Percentiles rank a stretch among this genome's conserved stretches.
Conservation (phyloP, 1,139 yeast species). For the Candida pseudocylindracea region DNA sequence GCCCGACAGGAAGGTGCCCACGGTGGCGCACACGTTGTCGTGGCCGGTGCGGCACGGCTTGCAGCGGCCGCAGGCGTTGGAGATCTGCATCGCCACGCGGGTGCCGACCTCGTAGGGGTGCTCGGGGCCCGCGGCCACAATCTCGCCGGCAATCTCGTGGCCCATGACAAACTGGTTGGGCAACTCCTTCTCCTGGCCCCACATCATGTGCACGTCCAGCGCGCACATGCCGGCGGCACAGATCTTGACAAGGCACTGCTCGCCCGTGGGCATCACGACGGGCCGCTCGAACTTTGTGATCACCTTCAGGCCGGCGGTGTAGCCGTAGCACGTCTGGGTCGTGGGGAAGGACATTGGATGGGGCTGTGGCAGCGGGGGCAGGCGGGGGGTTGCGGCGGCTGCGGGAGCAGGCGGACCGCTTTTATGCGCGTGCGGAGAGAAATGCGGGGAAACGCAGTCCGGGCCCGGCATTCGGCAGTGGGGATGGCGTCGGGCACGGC, state of each 20-base stretch:
- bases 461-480: too few relatives aligned
- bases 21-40: conserved; percentile 14
- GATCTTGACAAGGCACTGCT: conserved; percentile 19
- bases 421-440: too few relatives aligned
- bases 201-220: conserved; percentile 23
- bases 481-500: too few relatives aligned
- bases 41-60: conserved; percentile 17
- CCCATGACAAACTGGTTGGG: conserved; percentile 24
- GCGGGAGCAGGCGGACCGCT: too few relatives aligned
- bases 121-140: conserved; percentile 16
- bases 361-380: too few relatives aligned
- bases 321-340: conserved; percentile 7
- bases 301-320: conserved; percentile 4
- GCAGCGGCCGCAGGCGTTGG: conserved; percentile 22
- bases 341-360: conserved; percentile 3
- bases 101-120: conserved; percentile 12
- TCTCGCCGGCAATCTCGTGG: conserved; percentile 31
- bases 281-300: conserved; percentile 4
- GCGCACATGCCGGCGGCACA: conserved; percentile 31
- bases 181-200: conserved; percentile 6
- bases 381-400: too few relatives aligned
- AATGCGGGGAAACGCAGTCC: too few relatives aligned
- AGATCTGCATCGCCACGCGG: conserved; percentile 15
- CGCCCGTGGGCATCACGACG: conserved; percentile 14
- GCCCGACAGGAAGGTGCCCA: conserved; percentile 1